These are phyloP conservation scores for Mucor mucedo DNA, from an alignment of 371 early-diverging fungal genomes.

Conservation along the genomic window DNA sequence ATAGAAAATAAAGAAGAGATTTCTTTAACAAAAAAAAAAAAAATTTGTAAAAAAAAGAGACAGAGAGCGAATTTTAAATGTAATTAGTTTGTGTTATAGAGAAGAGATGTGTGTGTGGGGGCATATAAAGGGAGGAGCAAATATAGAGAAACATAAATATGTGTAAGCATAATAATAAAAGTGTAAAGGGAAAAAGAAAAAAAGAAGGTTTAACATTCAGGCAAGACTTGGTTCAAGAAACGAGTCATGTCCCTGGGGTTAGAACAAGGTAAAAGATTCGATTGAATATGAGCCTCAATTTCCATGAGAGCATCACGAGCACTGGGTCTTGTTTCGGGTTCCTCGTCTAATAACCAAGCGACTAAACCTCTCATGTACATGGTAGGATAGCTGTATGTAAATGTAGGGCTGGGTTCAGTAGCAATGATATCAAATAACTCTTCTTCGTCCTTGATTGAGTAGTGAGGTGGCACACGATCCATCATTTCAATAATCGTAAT, in stretches of 20 bases:
- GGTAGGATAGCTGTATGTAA: slow-evolving; percentile 50
- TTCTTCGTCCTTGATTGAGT: slow-evolving; percentile 44
- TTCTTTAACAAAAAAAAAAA: background rate
- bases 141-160: background rate
- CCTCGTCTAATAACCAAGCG: slow-evolving; percentile 53
- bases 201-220: slow-evolving; percentile 15
- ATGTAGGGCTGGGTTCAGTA: slow-evolving; percentile 51
- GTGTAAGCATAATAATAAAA: background rate
- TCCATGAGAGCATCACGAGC: slow-evolving; percentile 49
- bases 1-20: background rate
- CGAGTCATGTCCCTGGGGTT: slow-evolving; percentile 39
- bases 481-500: slow-evolving; percentile 60
- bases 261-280: slow-evolving; percentile 41
- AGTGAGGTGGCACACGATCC: slow-evolving; percentile 58
- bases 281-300: slow-evolving; percentile 51
- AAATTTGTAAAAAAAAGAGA: background rate
- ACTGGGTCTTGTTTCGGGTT: slow-evolving; percentile 42
- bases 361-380: slow-evolving; percentile 57
- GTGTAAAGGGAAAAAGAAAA: background rate
- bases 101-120: background rate
- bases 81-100: background rate
- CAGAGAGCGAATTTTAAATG: background rate
- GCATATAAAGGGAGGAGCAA: background rate
- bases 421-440: slow-evolving; percentile 50
- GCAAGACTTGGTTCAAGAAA: slow-evolving; percentile 50